These are phyloP conservation scores for Ceratobasidium sp. DNA, from an alignment of 1,284 basidiomycete species.

Conservation along the genomic window DNA sequence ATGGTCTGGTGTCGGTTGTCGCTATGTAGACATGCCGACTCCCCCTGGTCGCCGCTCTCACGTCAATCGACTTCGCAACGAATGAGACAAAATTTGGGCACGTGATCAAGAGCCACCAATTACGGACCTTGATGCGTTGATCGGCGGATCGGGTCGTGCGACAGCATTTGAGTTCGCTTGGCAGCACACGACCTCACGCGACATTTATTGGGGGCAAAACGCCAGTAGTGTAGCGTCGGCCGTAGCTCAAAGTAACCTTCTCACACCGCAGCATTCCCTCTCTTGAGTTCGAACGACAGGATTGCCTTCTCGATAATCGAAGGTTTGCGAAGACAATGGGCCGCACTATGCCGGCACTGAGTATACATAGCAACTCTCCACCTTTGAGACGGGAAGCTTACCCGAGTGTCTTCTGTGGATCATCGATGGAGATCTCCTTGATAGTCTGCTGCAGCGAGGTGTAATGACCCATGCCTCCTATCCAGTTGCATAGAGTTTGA, in stretches of 20 bases:
- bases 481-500: not conserved
- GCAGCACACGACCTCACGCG: conserved; percentile 18
- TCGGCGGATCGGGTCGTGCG: conserved; percentile 12
- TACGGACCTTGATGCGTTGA: not conserved
- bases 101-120: conserved; percentile 11
- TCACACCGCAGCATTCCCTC: not conserved
- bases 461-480: not conserved
- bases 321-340: too few species aligned
- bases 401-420: conserved; percentile 9
- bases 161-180: conserved; percentile 35
- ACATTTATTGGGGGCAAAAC: not conserved
- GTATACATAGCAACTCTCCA: conserved; percentile 16
- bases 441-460: conserved; percentile 21
- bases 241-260: not conserved
- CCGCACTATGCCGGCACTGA: conserved; percentile 28
- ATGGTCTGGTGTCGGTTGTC: not conserved
- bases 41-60: not conserved
- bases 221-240: conserved; percentile 19
- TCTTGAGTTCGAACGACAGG: conserved; percentile 1
- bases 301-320: conserved; percentile 16
- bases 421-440: conserved; percentile 31
- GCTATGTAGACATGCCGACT: not conserved
- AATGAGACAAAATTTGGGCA: not conserved
- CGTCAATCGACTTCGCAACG: not conserved
- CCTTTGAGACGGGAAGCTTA: conserved; percentile 4